phyloP scores from a whole-genome alignment of 495 filamentous ascomycete species.

The Daldinia vernicosa region DNA sequence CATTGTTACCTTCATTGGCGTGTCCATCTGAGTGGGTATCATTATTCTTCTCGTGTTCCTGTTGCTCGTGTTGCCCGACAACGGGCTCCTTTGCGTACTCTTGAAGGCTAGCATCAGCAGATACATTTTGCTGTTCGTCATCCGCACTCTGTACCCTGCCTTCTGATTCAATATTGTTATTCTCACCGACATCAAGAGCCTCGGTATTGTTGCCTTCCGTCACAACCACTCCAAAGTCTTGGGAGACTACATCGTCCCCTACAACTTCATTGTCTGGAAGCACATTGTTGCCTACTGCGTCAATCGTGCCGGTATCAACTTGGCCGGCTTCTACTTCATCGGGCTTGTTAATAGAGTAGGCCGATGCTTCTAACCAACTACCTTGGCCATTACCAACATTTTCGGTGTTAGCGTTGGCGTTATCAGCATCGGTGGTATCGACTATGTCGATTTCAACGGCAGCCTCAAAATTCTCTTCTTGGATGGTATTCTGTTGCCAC shows the following conservation, averaged over 20 bases:
- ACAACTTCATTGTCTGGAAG: neutral
- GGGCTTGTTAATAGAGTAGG: slow-evolving; percentile 14
- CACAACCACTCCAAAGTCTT: slow-evolving; percentile 9
- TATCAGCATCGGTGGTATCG: slow-evolving; percentile 31
- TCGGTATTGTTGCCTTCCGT: slow-evolving; percentile 2
- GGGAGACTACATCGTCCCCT: slow-evolving; percentile 5
- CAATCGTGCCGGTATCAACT: neutral
- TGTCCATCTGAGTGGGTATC: slow-evolving; percentile 2
- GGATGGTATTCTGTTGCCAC: slow-evolving; percentile 37
- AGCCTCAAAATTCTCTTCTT: slow-evolving; percentile 41
- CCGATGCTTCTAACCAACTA: slow-evolving; percentile 45
- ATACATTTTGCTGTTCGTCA: slow-evolving; percentile 12
- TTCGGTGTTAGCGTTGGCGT: slow-evolving; percentile 14
- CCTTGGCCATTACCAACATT: slow-evolving; percentile 18
- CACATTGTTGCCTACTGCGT: neutral
- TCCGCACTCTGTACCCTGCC: neutral
- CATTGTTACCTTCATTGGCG: slow-evolving; percentile 40
- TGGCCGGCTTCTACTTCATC: neutral
- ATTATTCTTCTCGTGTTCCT: neutral
- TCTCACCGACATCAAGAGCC: neutral
- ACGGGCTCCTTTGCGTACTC: slow-evolving; percentile 6
- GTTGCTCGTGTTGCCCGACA: neutral
- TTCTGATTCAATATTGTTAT: neutral
- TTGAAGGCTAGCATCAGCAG: neutral
- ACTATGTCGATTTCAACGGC: slow-evolving; percentile 44